Conservation (phyloP, 148 eudicot genomes). For the Tetragonia tetragonoides region DNA sequence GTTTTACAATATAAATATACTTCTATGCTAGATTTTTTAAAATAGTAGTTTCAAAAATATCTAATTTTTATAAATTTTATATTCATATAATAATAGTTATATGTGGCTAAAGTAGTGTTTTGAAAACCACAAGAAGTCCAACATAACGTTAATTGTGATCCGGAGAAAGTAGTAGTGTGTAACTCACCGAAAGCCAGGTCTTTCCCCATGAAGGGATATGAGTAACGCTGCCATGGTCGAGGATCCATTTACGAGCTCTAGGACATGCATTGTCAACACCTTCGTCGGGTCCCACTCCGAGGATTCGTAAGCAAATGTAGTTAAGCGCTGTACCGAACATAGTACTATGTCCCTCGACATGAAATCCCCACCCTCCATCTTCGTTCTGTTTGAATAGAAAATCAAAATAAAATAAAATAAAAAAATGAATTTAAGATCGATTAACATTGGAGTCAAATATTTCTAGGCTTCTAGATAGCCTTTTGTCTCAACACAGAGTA, state of each 20-base stretch:
- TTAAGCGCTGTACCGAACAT: slow-evolving; percentile 42
- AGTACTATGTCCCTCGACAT: slow-evolving; percentile 43
- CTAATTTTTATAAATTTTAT: no score
- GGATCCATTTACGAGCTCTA: slow-evolving; percentile 47
- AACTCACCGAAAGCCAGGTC: slow-evolving; percentile 44
- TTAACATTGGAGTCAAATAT: slow-evolving; percentile 5
- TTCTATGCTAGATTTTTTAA: no score
- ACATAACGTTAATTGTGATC: no score
- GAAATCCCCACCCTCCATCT: slow-evolving; percentile 58
- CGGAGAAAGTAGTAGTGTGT: no score
- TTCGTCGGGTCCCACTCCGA: slow-evolving; percentile 39
- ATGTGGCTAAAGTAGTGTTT: no score
- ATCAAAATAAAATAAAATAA: background rate
- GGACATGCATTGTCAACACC: slow-evolving; percentile 28
- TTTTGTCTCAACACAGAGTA: no score
- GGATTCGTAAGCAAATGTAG: slow-evolving; percentile 44
- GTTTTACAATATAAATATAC: no score
- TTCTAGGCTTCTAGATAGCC: background rate
- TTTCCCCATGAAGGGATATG: slow-evolving; percentile 56
- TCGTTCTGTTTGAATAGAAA: slow-evolving; percentile 26
- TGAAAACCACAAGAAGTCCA: no score
- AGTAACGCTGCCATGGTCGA: slow-evolving; percentile 44
- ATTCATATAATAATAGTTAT: no score
- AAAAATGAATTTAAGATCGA: background rate
- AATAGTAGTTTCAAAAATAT: no score